Conservation (phyloP, 441 rosid species). For the Aleurites moluccanus region DNA sequence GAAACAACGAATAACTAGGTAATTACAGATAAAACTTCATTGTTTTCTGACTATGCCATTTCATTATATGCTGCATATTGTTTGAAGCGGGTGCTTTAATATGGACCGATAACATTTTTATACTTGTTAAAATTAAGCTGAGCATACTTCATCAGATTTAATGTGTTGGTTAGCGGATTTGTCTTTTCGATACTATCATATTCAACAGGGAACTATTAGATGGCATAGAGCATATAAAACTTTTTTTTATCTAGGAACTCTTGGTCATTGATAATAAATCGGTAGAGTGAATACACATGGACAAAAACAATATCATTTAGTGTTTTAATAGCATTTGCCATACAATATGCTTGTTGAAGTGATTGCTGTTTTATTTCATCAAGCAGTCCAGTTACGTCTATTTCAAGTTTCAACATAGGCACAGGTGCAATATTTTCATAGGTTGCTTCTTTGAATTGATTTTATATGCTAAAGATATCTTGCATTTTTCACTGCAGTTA, state of each 20-base stretch:
- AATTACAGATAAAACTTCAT: constrained; percentile 13
- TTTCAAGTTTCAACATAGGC: neutral
- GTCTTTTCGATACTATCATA: too few species aligned
- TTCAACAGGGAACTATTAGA: too few species aligned
- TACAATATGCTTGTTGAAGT: neutral
- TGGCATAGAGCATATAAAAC: neutral
- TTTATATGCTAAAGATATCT: neutral
- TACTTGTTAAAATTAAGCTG: neutral
- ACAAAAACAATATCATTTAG: neutral
- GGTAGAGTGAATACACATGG: neutral
- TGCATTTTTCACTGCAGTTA: constrained; percentile 38
- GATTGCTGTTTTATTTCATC: neutral
- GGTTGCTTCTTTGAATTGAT: neutral
- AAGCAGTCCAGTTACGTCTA: neutral
- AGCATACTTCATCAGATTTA: too few species aligned
- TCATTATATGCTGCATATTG: neutral
- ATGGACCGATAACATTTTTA: neutral
- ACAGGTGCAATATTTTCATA: neutral
- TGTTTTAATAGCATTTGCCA: neutral
- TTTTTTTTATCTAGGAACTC: neutral
- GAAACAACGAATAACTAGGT: constrained; percentile 58
- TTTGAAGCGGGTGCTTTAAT: neutral
- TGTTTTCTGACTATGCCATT: neutral
- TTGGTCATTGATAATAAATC: neutral
- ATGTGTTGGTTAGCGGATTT: too few species aligned